Base-by-base conservation (phyloP, 192 early-diverging fungal genomes). In the Linnemannia elongata region DNA sequence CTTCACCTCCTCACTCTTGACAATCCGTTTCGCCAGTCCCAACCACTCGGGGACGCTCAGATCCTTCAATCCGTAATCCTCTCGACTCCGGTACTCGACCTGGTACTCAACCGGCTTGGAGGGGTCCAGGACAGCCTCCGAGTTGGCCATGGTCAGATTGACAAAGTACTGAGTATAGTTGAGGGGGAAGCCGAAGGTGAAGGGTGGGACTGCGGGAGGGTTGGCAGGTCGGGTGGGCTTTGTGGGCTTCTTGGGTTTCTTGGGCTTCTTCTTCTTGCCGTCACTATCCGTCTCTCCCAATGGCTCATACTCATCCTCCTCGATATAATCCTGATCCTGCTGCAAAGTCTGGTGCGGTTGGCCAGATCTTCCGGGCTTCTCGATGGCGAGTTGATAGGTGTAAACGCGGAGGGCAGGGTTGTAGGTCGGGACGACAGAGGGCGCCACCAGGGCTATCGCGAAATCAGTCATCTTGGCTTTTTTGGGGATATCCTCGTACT, bases 341-440 rank as follows among this genome's bases (percentile, higher is more conserved):
- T 38, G 60, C 22, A 79, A 20, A 22, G 39, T 1, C 22, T 47
- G 69, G 6, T n/a, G 1, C 7, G 74, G 54, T n/a, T 45, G 33
- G 17, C 38, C 30, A 22, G 75, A 39, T 41, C 22, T 13, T 20
- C 30, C 55, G 3, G 52, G 30, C 63, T 81, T 86, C 54, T 86
- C 83, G 33, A 74, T 76, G 24, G 82, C 80, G 30, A 82, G 42
- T 39, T 91, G 87, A 60, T 95, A 95, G 57, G 89, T 81, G 54
- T 91, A 91, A 0, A 94, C 83, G n/a, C 94, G 92, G 73, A 94
- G 93, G 0, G 90, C 85, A 6, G 94, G 95, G 68, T 92, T 82
- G 74, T 92, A 94, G 15, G 89, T 91, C 30, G 95, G 95, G 15
- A 96, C 81, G 0, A 96, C 89, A 60, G 93, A 91, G 4, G 95